phyloP scores from a whole-genome alignment of 23 red algal genomes.

The Agarophyton chilense region DNA sequence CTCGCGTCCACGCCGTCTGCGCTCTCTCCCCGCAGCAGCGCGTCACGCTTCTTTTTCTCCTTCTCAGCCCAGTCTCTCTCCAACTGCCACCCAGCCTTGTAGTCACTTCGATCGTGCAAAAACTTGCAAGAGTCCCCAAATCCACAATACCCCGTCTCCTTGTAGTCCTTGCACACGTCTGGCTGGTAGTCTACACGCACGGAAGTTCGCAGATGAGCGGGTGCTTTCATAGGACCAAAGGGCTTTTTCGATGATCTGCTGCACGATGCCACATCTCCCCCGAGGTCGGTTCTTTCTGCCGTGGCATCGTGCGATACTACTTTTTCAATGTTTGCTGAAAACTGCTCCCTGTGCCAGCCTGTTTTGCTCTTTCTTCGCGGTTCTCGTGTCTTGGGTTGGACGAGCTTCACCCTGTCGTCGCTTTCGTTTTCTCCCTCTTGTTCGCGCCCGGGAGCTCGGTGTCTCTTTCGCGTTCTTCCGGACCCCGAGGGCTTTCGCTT shows the following conservation, averaged over 20 bases:
- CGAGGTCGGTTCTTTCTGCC: slow-evolving; percentile 45
- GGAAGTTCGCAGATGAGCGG: slow-evolving; percentile 69
- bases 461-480: neutral
- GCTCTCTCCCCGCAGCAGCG: slow-evolving; percentile 27
- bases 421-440: neutral
- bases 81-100: slow-evolving; percentile 78
- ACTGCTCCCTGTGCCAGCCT: slow-evolving; percentile 41
- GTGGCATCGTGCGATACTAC: neutral
- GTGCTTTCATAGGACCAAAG: slow-evolving; percentile 73
- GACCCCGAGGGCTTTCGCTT: neutral
- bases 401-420: slow-evolving; percentile 4
- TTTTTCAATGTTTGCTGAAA: slow-evolving; percentile 9
- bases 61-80: slow-evolving; percentile 75
- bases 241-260: slow-evolving; percentile 28
- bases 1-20: slow-evolving; percentile 14
- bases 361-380: slow-evolving; percentile 4
- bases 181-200: slow-evolving; percentile 85
- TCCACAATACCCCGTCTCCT: slow-evolving; percentile 89
- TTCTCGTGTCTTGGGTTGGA: neutral
- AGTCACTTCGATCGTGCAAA: slow-evolving; percentile 80
- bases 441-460: neutral
- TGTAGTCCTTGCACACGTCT: slow-evolving; percentile 92
- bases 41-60: slow-evolving; percentile 45
- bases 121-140: slow-evolving; percentile 98
- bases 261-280: neutral